Percentiles rank a stretch among this genome's conserved stretches.
Evolutionary conservation across 78 protist species (phyloP).

Genomic region (Protostelium mycophagum): DNA sequence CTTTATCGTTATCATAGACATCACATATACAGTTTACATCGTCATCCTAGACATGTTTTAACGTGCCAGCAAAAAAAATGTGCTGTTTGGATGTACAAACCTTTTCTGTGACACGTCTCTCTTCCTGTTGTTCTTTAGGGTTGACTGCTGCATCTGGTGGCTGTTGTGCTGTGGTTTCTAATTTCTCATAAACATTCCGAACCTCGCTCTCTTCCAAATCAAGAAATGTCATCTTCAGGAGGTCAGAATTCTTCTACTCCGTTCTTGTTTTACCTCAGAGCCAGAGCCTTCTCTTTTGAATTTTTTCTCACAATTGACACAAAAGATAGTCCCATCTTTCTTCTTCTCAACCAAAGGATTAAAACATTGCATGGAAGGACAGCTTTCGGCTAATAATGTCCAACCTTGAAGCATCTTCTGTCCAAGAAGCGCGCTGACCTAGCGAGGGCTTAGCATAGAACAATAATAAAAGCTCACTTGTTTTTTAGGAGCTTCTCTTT

Average conservation of each 20-base stretch:
- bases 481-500: neutral
- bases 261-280: neutral
- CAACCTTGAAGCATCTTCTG: neutral
- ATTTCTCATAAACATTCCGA: no score
- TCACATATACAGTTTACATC: no score
- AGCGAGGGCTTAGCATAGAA: neutral
- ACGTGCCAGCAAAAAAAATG: no score
- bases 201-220: no score
- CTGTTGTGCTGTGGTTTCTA: no score
- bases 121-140: no score
- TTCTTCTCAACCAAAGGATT: neutral
- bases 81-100: no score
- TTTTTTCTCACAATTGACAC: neutral
- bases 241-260: neutral
- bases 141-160: no score
- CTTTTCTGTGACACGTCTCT: no score
- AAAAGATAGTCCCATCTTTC: neutral
- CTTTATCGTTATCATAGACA: no score
- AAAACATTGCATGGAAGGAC: neutral
- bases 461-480: neutral
- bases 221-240: no score
- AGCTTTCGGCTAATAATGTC: neutral
- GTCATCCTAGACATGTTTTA: no score
- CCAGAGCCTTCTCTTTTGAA: neutral
- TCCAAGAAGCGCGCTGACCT: neutral